phyloP scores from a whole-genome alignment of 1,284 basidiomycete genomes.

The Cronartium quercuum region DNA sequence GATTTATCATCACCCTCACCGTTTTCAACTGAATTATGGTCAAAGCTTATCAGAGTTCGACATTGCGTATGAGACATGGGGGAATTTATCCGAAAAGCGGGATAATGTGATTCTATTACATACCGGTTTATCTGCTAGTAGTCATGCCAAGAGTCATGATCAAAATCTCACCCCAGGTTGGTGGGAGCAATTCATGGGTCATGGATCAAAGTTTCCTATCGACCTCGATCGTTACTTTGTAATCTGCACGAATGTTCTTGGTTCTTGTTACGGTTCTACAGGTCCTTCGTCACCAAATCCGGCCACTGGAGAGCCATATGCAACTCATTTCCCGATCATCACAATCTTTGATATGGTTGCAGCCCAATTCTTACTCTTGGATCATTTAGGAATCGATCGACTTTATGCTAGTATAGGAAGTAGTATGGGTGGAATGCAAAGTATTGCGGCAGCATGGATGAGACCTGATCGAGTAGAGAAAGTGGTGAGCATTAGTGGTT shows the following conservation, averaged over 20 bases:
- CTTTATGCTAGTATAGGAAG: conserved; percentile 88
- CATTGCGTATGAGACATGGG: conserved; percentile 98
- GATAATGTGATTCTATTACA: conserved; percentile 95
- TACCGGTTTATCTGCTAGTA: conserved; percentile 89
- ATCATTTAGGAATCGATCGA: conserved; percentile 73
- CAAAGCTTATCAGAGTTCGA: conserved; percentile 67
- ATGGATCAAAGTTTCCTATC: conserved; percentile 67
- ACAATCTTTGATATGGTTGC: conserved; percentile 93
- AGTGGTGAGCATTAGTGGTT: conserved; percentile 87
- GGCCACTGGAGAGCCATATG: conserved; percentile 63
- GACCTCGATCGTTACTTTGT: conserved; percentile 91
- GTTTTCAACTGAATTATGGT: conserved; percentile 69
- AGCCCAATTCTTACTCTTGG: conserved; percentile 81
- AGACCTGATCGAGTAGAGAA: conserved; percentile 79
- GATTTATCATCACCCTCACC: conserved; percentile 50
- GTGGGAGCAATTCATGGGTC: conserved; percentile 99
- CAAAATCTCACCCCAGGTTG: conserved; percentile 79
- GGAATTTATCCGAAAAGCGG: conserved; percentile 65
- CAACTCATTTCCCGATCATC: conserved; percentile 82
- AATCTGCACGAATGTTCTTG: conserved; percentile 94
- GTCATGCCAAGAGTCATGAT: conserved; percentile 80
- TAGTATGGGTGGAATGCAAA: conserved; percentile 98
- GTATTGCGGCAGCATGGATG: conserved; percentile 90
- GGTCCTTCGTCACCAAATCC: conserved; percentile 79
- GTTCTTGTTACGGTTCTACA: conserved; percentile 94